A percentile compares a stretch with the other conserved stretches of the same genome.
Evolutionary conservation across 2,329 filamentous ascomycete genomes (phyloP).

Genomic region (Ophiostoma novo-ulmi): DNA sequence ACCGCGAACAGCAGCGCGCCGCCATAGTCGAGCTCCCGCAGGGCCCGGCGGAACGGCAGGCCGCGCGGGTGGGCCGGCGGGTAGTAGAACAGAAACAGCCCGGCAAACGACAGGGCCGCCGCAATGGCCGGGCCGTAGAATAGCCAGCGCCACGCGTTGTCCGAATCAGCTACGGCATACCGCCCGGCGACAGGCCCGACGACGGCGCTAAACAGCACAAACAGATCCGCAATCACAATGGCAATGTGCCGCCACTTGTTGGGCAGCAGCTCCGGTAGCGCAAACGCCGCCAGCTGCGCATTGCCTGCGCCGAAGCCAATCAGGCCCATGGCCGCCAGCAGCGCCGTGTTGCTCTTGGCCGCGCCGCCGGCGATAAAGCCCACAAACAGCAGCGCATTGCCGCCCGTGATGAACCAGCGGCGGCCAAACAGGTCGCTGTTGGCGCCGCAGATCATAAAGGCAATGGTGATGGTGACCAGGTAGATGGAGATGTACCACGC

Average conservation of each 20-base stretch:
- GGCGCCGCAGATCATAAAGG: conserved; percentile 39
- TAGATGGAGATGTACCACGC: conserved; percentile 37
- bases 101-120: conserved; percentile 30
- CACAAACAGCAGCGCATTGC: conserved; percentile 39
- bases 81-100: conserved; percentile 39
- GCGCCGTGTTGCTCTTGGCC: conserved; percentile 37
- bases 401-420: conserved; percentile 42
- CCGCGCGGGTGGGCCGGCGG: conserved; percentile 35
- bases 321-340: conserved; percentile 40
- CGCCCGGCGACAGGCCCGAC: conserved; percentile 42
- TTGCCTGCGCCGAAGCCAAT: conserved; percentile 43
- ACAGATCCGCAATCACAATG: conserved; percentile 41
- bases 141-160: neutral
- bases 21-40: conserved; percentile 39
- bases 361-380: conserved; percentile 38
- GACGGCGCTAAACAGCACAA: conserved; percentile 42
- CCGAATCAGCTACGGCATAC: neutral
- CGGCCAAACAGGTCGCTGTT: conserved; percentile 47
- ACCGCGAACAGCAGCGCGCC: conserved; percentile 38
- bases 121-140: neutral
- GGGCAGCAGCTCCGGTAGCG: conserved; percentile 44
- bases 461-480: conserved; percentile 40
- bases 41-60: conserved; percentile 34
- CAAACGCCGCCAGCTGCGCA: conserved; percentile 43
- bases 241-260: conserved; percentile 46